These are phyloP conservation scores for Hypoxylon crocopeplum DNA, from an alignment of 495 filamentous ascomycete genomes.

Conservation along the genomic window DNA sequence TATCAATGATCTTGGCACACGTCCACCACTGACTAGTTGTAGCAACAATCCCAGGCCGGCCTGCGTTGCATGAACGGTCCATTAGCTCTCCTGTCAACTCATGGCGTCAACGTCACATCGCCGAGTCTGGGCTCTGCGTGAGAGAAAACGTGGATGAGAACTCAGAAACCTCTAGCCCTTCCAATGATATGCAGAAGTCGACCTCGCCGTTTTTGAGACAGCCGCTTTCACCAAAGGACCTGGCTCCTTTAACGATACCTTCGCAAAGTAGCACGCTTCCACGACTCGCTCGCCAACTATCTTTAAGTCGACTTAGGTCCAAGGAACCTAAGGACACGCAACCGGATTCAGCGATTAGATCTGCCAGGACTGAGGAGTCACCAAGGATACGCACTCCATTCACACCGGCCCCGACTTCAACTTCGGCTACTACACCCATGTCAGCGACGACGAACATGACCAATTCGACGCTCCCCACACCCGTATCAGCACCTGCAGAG, in stretches of 20 bases:
- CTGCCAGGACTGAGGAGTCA: conserved; percentile 51
- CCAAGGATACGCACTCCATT: conserved; percentile 53
- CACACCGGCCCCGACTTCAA: conserved; percentile 50
- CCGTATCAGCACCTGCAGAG: conserved; percentile 53
- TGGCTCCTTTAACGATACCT: conserved; percentile 60
- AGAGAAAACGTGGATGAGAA: conserved; percentile 41
- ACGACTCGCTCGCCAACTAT: conserved; percentile 46
- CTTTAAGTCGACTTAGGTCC: conserved; percentile 48
- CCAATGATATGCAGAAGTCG: conserved; percentile 10
- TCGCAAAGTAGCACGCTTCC: conserved; percentile 45
- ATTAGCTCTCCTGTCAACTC: conserved; percentile 65
- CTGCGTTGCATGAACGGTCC: conserved; percentile 70
- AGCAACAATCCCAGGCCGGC: conserved; percentile 78
- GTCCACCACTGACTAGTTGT: conserved; percentile 36
- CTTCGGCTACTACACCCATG: conserved; percentile 48
- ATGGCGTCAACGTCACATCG: conserved; percentile 55
- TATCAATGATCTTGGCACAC: neutral
- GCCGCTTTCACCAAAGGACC: conserved; percentile 57
- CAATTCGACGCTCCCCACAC: conserved; percentile 52
- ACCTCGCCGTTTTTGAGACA: conserved; percentile 40
- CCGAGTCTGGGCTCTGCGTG: conserved; percentile 44
- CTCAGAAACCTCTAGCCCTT: conserved; percentile 24
- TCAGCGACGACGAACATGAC: conserved; percentile 43
- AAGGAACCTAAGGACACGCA: conserved; percentile 48
- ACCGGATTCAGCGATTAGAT: conserved; percentile 42